phyloP scores from a whole-genome alignment of 192 early-diverging fungal genomes.

The Backusella liffmaniae region DNA sequence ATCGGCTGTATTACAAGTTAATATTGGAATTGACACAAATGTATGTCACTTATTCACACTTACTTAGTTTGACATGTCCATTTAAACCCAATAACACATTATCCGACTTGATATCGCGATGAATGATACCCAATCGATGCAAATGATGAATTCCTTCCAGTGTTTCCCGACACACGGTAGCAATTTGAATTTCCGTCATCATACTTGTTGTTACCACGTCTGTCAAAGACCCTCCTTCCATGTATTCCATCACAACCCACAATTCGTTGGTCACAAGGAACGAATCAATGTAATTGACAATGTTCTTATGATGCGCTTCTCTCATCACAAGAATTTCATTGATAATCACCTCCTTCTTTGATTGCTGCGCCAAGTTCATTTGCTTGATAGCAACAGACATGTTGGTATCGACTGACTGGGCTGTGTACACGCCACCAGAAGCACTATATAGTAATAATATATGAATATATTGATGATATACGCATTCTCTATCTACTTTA shows the following conservation, averaged over 20 bases:
- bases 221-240: conserved; percentile 87
- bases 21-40: not conserved
- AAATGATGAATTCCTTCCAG: conserved; percentile 74
- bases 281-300: conserved; percentile 89
- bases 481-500: not conserved
- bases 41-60: conserved; percentile 8
- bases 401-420: conserved; percentile 59
- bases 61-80: conserved; percentile 76
- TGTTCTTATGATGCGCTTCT: conserved; percentile 77
- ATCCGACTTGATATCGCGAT: conserved; percentile 87
- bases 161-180: conserved; percentile 80
- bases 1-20: conserved; percentile 56
- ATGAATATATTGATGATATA: not conserved
- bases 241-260: conserved; percentile 94
- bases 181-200: conserved; percentile 85
- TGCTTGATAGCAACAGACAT: conserved; percentile 91
- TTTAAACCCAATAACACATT: conserved; percentile 71
- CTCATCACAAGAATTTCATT: conserved; percentile 92
- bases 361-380: conserved; percentile 94
- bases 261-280: conserved; percentile 79
- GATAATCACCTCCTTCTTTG: conserved; percentile 95
- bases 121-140: conserved; percentile 77
- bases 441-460: conserved; percentile 49
- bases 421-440: conserved; percentile 89
- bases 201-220: conserved; percentile 80